phyloP scores from a whole-genome alignment of 1,284 basidiomycete genomes.

The Boletus hoseneyae region DNA sequence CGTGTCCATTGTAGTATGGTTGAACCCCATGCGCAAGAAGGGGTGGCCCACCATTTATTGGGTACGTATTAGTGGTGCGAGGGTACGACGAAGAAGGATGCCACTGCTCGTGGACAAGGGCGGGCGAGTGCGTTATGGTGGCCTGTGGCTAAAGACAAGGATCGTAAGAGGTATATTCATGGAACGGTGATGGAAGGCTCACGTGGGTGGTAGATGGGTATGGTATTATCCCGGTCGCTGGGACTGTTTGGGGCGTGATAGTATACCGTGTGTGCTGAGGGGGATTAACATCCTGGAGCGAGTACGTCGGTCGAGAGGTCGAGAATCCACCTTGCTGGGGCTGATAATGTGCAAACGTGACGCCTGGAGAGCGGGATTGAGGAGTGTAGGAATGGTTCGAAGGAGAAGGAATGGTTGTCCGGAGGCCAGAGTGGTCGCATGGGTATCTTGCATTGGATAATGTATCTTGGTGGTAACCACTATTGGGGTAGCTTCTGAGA shows the following conservation, averaged over 20 bases:
- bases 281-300: slow-evolving; percentile 22
- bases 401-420: slow-evolving; percentile 15
- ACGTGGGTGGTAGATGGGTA: slow-evolving; percentile 30
- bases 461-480: slow-evolving; percentile 17
- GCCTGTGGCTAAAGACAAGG: slow-evolving; percentile 17
- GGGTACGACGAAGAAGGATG: slow-evolving; percentile 25
- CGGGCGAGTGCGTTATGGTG: slow-evolving; percentile 13
- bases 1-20: slow-evolving; percentile 30
- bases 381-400: slow-evolving; percentile 18
- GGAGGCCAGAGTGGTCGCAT: slow-evolving; percentile 22
- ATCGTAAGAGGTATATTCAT: background rate
- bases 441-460: slow-evolving; percentile 21
- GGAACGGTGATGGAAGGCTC: background rate
- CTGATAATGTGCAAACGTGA: slow-evolving; percentile 35
- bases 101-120: slow-evolving; percentile 29
- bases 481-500: slow-evolving; percentile 16
- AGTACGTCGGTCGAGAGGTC: slow-evolving; percentile 33
- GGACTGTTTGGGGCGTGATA: slow-evolving; percentile 17
- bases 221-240: slow-evolving; percentile 17
- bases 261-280: slow-evolving; percentile 22
- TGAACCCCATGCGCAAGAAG: slow-evolving; percentile 24
- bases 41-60: slow-evolving; percentile 19
- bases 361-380: slow-evolving; percentile 21
- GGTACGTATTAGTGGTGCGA: slow-evolving; percentile 21
- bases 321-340: slow-evolving; percentile 36